Evolutionary conservation across 2,329 filamentous ascomycete species (phyloP).

Genomic region (Neofusicoccum sp.): DNA sequence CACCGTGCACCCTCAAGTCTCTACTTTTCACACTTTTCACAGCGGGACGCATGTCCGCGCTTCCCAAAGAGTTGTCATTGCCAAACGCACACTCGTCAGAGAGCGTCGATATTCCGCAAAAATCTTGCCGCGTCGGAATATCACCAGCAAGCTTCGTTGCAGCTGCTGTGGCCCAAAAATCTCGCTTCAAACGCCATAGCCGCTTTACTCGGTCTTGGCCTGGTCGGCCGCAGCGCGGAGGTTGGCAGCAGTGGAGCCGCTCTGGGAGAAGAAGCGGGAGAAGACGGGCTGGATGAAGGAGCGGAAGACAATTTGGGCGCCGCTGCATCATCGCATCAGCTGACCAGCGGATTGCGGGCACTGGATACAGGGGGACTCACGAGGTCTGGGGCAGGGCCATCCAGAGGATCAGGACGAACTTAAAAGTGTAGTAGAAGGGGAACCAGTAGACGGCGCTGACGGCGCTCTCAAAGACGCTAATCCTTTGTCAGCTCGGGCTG

Average conservation of each 20-base stretch:
- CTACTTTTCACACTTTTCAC: not conserved
- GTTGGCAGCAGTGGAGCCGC: constrained; percentile 75
- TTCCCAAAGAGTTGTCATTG: not conserved
- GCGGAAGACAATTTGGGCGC: constrained; percentile 94
- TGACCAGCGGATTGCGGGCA: not conserved
- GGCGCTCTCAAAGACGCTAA: constrained; percentile 72
- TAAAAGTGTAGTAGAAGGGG: constrained; percentile 99
- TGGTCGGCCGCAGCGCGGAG: constrained; percentile 85
- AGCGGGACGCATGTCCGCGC: not conserved
- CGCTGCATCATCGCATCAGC: constrained; percentile 54
- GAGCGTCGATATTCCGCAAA: constrained; percentile 11
- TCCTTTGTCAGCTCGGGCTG: constrained; percentile 21
- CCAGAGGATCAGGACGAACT: constrained; percentile 97
- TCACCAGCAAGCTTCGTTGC: not conserved
- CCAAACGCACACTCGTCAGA: not conserved
- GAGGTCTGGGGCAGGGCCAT: constrained; percentile 91
- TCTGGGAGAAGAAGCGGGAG: constrained; percentile 78
- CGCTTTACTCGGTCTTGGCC: constrained; percentile 34
- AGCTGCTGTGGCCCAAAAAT: not conserved
- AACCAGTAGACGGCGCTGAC: constrained; percentile 90
- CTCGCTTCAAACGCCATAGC: not conserved
- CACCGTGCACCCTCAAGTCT: not conserved
- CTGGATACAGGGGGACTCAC: constrained; percentile 57
- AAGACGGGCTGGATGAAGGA: constrained; percentile 91
- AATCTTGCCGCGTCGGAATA: constrained; percentile 11